Evolutionary conservation across 2,329 filamentous ascomycete species (phyloP).

Genomic region (Ophiostoma populinum): DNA sequence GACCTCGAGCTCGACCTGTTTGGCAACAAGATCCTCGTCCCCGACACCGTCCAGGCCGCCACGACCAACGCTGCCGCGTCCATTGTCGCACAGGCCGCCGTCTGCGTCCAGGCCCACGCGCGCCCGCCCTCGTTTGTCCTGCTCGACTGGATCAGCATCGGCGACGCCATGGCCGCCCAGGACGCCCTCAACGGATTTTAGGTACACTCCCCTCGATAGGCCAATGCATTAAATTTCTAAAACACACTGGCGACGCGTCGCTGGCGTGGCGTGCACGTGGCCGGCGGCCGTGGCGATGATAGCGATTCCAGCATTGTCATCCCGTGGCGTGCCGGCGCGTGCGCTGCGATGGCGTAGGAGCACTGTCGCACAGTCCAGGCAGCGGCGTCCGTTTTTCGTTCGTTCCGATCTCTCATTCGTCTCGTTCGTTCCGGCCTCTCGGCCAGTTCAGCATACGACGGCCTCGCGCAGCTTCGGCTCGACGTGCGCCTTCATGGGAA

Average conservation of each 20-base stretch:
- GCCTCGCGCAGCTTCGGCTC: slow-evolving; percentile 4
- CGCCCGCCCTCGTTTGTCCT: slow-evolving; percentile 20
- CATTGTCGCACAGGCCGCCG: slow-evolving; percentile 22
- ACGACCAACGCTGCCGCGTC: slow-evolving; percentile 31
- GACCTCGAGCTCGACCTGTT: slow-evolving; percentile 24
- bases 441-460: slow-evolving; percentile 1
- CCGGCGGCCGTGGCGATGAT: no score
- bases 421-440: no score
- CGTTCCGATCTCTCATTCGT: no score
- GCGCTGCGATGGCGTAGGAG: slow-evolving; percentile 7
- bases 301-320: slow-evolving; percentile 7
- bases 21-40: slow-evolving; percentile 13
- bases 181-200: slow-evolving; percentile 9
- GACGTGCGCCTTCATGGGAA: slow-evolving; percentile 46
- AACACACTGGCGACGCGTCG: not conserved
- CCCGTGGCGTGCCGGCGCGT: slow-evolving; percentile 4
- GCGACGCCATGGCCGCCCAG: slow-evolving; percentile 9
- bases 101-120: slow-evolving; percentile 17
- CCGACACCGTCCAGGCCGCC: slow-evolving; percentile 16
- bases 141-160: slow-evolving; percentile 11
- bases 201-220: not conserved
- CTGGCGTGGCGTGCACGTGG: no score
- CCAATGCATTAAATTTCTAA: slow-evolving; percentile 1
- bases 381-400: no score
- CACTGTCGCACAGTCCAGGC: slow-evolving; percentile 6